Conservation (phyloP, 2,329 filamentous ascomycete species). For the Cryphonectria japonica region DNA sequence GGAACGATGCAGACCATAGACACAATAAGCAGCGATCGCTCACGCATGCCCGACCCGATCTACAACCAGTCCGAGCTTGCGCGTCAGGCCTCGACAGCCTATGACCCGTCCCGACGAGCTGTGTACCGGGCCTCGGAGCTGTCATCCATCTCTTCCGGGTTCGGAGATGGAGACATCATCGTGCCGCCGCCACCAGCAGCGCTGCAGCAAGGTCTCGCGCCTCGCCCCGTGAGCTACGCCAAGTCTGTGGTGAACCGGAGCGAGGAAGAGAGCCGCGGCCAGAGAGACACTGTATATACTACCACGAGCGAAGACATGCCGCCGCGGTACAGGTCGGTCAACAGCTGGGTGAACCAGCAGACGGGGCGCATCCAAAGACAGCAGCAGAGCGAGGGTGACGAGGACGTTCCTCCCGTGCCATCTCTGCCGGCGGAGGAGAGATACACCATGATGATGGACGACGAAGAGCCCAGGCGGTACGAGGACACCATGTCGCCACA, state of each 20-base stretch:
- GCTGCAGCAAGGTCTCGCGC: slow-evolving; percentile 26
- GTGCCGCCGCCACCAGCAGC: slow-evolving; percentile 43
- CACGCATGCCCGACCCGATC: slow-evolving; percentile 42
- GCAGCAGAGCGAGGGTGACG: slow-evolving; percentile 43
- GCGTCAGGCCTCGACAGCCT: slow-evolving; percentile 42
- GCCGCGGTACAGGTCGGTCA: slow-evolving; percentile 60
- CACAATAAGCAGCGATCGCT: slow-evolving; percentile 38
- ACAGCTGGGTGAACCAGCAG: slow-evolving; percentile 69
- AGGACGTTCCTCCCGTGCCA: slow-evolving; percentile 46
- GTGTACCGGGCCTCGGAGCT: slow-evolving; percentile 52
- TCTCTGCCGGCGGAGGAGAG: slow-evolving; percentile 49
- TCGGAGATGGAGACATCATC: slow-evolving; percentile 64
- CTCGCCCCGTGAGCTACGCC: slow-evolving; percentile 3
- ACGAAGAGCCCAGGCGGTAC: slow-evolving; percentile 49
- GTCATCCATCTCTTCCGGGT: slow-evolving; percentile 67
- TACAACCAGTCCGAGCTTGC: slow-evolving; percentile 46
- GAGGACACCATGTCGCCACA: slow-evolving; percentile 11
- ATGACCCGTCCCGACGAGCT: slow-evolving; percentile 41
- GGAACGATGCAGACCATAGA: slow-evolving; percentile 30
- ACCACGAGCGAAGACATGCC: slow-evolving; percentile 57
- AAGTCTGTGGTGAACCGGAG: slow-evolving; percentile 38
- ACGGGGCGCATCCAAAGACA: slow-evolving; percentile 56
- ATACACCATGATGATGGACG: slow-evolving; percentile 56
- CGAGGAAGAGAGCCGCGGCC: slow-evolving; percentile 37
- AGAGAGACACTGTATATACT: slow-evolving; percentile 57